phyloP scores from a whole-genome alignment of 495 filamentous ascomycete genomes.

The Pyrenula massariospora region DNA sequence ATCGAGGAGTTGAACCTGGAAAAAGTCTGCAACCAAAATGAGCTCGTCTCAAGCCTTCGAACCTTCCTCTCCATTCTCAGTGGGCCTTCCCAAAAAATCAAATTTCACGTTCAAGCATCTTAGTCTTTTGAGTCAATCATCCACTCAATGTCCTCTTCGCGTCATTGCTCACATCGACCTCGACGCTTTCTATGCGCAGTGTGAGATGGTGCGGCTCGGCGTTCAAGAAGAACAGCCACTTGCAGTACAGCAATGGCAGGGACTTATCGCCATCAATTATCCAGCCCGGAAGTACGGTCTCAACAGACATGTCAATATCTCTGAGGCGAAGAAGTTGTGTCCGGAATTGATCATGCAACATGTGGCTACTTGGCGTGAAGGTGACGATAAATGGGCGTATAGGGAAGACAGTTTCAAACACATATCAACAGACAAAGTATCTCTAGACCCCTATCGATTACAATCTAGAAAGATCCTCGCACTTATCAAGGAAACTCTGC shows the following conservation, averaged over 20 bases:
- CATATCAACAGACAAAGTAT: constrained; percentile 85
- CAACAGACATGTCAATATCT: constrained; percentile 56
- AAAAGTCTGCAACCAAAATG: too few species aligned
- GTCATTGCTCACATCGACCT: constrained; percentile 88
- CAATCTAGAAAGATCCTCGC: constrained; percentile 75
- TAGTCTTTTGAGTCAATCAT: constrained; percentile 57
- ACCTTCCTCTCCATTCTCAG: constrained; percentile 24
- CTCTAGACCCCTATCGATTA: constrained; percentile 80
- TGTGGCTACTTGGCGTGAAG: constrained; percentile 90
- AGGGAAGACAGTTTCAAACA: constrained; percentile 60
- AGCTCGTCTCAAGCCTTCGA: constrained; percentile 29
- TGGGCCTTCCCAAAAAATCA: constrained; percentile 37
- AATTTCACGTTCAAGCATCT: constrained; percentile 79
- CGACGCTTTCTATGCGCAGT: constrained; percentile 98
- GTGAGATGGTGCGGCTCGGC: constrained; percentile 77
- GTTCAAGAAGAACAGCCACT: constrained; percentile 65
- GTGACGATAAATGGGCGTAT: constrained; percentile 85
- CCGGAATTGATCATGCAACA: constrained; percentile 78
- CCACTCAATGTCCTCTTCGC: constrained; percentile 64
- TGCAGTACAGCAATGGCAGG: constrained; percentile 73
- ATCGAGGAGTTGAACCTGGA: too few species aligned
- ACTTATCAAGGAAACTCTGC: constrained; percentile 65
- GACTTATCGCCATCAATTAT: constrained; percentile 93
- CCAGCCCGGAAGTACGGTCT: constrained; percentile 73
- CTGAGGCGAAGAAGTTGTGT: constrained; percentile 81